A percentile compares a stretch with the other conserved stretches of the same genome.
These are phyloP conservation scores for Clonostachys byssicola DNA, from an alignment of 2,329 filamentous ascomycete species.

Conservation along the genomic window DNA sequence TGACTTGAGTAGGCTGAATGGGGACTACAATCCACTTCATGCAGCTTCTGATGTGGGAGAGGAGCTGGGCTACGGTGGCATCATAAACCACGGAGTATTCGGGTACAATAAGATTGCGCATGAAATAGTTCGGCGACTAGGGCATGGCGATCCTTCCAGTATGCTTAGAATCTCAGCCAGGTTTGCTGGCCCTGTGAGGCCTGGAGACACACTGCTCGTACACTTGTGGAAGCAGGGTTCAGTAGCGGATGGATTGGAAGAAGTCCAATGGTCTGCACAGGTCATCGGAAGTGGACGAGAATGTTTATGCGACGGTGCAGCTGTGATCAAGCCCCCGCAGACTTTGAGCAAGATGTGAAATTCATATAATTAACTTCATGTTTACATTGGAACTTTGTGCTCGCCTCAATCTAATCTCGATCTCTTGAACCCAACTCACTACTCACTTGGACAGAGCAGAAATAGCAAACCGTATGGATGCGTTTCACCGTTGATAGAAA, in stretches of 20 bases:
- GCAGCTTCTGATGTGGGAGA: slow-evolving; percentile 71
- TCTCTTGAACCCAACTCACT: too few relatives aligned
- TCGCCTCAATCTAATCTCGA: too few relatives aligned
- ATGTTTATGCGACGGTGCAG: slow-evolving; percentile 3
- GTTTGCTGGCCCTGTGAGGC: slow-evolving; percentile 6
- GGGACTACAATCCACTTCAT: slow-evolving; percentile 83
- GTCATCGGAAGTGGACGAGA: neutral
- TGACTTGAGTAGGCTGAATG: slow-evolving; percentile 54
- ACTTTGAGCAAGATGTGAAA: neutral
- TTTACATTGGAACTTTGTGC: too few relatives aligned
- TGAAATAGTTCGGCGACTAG: slow-evolving; percentile 38
- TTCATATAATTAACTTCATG: neutral
- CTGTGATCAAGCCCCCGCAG: neutral
- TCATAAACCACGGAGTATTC: slow-evolving; percentile 77
- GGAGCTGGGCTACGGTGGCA: slow-evolving; percentile 79
- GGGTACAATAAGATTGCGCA: slow-evolving; percentile 73
- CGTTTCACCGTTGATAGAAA: too few relatives aligned
- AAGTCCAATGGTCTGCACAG: slow-evolving; percentile 1
- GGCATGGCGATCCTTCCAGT: neutral
- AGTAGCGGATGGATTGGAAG: neutral
- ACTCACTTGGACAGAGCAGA: too few relatives aligned
- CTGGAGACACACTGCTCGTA: slow-evolving; percentile 3
- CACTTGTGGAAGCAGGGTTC: slow-evolving; percentile 2
- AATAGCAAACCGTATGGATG: too few relatives aligned
- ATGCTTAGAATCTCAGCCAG: slow-evolving; percentile 4